These are phyloP conservation scores for Neonectria punicea DNA, from an alignment of 2,329 filamentous ascomycete species.

Conservation along the genomic window DNA sequence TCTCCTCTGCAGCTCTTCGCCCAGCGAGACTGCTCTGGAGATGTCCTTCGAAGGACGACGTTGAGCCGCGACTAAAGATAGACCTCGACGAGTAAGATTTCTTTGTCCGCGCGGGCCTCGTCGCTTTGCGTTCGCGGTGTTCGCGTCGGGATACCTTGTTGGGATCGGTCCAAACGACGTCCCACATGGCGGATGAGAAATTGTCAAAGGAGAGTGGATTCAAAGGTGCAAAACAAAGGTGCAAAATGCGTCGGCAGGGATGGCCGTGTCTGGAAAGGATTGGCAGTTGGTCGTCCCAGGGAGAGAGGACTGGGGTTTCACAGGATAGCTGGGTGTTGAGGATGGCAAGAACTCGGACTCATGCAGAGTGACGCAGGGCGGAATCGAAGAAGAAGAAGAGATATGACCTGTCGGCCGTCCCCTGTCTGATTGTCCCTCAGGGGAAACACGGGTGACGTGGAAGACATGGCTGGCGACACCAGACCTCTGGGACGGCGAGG, in stretches of 20 bases:
- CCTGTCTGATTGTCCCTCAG: neutral
- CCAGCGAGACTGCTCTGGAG: conserved; percentile 37
- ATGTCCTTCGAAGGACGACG: conserved; percentile 49
- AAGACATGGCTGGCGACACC: neutral
- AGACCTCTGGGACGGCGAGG: neutral
- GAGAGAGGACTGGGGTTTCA: neutral
- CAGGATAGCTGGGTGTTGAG: neutral
- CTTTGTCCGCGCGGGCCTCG: conserved; percentile 3
- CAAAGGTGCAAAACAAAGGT: too few relatives aligned
- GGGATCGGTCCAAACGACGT: conserved; percentile 68
- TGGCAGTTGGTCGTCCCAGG: neutral
- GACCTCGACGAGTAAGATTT: conserved; percentile 47
- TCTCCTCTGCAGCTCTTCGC: neutral
- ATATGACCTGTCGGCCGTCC: neutral
- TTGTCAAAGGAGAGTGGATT: too few relatives aligned
- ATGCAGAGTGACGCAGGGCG: neutral
- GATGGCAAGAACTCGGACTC: neutral
- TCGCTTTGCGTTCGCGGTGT: neutral
- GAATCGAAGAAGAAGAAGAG: neutral
- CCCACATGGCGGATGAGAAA: conserved; percentile 59
- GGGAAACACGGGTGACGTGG: neutral
- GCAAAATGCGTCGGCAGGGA: neutral
- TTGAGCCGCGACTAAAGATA: conserved; percentile 56
- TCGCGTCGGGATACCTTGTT: conserved; percentile 36
- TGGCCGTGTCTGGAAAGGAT: neutral